Percentiles rank a stretch among this genome's conserved stretches.
Evolutionary conservation across 1,284 basidiomycete species (phyloP).

Genomic region (Ganoderma lingzhi): DNA sequence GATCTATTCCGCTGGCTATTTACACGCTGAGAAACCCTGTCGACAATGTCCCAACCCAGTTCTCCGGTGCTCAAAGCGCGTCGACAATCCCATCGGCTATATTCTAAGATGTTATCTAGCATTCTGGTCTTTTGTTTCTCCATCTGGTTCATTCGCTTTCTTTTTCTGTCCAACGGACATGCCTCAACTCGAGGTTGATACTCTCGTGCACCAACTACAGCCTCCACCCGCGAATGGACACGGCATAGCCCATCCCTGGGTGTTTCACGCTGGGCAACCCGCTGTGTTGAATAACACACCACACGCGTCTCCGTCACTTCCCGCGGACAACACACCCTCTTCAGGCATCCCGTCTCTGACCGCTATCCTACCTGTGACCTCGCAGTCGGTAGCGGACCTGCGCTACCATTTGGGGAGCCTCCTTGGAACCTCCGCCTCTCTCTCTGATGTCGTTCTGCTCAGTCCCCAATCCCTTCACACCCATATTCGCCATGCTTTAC

Average conservation of each 20-base stretch:
- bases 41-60: constrained; percentile 27
- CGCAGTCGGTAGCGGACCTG: constrained; percentile 45
- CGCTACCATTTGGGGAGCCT: constrained; percentile 46
- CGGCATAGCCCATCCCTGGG: neutral
- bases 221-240: constrained; percentile 2
- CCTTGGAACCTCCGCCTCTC: constrained; percentile 40
- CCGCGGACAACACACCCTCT: neutral
- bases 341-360: constrained; percentile 45
- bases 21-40: neutral
- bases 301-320: neutral
- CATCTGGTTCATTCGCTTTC: constrained; percentile 24
- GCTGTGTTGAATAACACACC: neutral
- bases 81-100: constrained; percentile 21
- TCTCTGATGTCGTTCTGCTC: constrained; percentile 58
- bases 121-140: constrained; percentile 11
- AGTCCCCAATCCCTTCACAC: constrained; percentile 51
- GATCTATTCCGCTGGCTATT: neutral
- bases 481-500: constrained; percentile 47
- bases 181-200: neutral
- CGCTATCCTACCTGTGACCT: constrained; percentile 57
- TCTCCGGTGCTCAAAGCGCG: constrained; percentile 33
- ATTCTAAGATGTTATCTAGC: constrained; percentile 24
- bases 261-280: constrained; percentile 3
- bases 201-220: neutral
- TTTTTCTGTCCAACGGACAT: constrained; percentile 1